Evolutionary conservation across 2,329 filamentous ascomycete genomes (phyloP).

Genomic region (Fusarium equiseti): DNA sequence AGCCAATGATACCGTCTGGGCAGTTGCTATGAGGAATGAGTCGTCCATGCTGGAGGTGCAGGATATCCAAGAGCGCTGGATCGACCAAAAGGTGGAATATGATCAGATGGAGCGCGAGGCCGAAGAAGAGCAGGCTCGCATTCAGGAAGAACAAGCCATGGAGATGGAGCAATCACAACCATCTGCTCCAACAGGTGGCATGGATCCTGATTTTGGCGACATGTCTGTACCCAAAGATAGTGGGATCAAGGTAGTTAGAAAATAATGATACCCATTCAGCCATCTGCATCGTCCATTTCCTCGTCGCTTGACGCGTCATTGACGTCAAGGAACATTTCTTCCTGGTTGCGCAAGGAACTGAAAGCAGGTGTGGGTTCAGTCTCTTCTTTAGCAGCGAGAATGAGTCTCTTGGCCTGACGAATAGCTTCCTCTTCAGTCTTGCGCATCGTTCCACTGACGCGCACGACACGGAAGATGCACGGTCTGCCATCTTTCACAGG

Average conservation of each 20-base stretch:
- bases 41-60: constrained; percentile 81
- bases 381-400: constrained; percentile 72
- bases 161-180: constrained; percentile 51
- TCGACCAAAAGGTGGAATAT: constrained; percentile 89
- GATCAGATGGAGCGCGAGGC: constrained; percentile 82
- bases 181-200: constrained; percentile 40
- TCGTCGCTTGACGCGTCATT: constrained; percentile 60
- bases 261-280: constrained; percentile 65
- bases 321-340: constrained; percentile 57
- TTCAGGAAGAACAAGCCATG: constrained; percentile 54
- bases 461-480: constrained; percentile 86
- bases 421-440: constrained; percentile 94
- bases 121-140: constrained; percentile 78
- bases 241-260: constrained; percentile 79
- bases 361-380: constrained; percentile 38
- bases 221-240: constrained; percentile 67
- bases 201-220: constrained; percentile 64
- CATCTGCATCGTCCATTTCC: constrained; percentile 58
- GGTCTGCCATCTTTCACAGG: constrained; percentile 69
- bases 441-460: constrained; percentile 91
- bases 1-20: constrained; percentile 97
- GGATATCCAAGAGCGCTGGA: constrained; percentile 96
- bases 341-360: constrained; percentile 42
- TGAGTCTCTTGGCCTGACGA: constrained; percentile 76
- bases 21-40: constrained; percentile 87